Conservation (phyloP, 495 filamentous ascomycete species). For the Clohesyomyces aquaticus region DNA sequence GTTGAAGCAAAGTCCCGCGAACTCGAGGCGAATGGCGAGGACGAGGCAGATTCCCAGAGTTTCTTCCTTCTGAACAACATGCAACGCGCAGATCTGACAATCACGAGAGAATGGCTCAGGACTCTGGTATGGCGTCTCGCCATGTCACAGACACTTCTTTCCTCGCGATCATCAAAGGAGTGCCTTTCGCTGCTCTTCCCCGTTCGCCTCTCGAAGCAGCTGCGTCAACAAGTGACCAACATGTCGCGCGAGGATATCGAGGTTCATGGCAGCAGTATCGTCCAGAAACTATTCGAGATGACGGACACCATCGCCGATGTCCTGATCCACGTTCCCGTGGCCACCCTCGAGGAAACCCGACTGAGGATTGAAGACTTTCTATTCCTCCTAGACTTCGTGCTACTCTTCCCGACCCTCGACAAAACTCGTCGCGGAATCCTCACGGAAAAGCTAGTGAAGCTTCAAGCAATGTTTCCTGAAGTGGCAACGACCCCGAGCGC, state of each 20-base stretch:
- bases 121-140: slow-evolving; percentile 65
- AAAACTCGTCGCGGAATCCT: slow-evolving; percentile 21
- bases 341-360: slow-evolving; percentile 27
- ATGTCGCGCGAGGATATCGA: slow-evolving; percentile 59
- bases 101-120: slow-evolving; percentile 67
- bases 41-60: too few relatives aligned
- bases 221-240: slow-evolving; percentile 57
- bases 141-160: slow-evolving; percentile 58
- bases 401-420: slow-evolving; percentile 30
- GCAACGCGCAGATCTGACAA: slow-evolving; percentile 64
- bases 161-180: slow-evolving; percentile 48
- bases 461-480: slow-evolving; percentile 27
- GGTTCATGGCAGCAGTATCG: slow-evolving; percentile 65
- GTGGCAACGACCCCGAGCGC: slow-evolving; percentile 13
- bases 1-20: slow-evolving; percentile 43
- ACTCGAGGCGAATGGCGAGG: slow-evolving; percentile 38
- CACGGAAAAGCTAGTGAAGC: slow-evolving; percentile 31
- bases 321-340: slow-evolving; percentile 43
- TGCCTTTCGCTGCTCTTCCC: slow-evolving; percentile 63
- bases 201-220: slow-evolving; percentile 58
- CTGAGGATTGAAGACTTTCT: slow-evolving; percentile 35
- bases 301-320: slow-evolving; percentile 61
- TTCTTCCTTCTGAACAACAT: slow-evolving; percentile 52
- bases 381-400: slow-evolving; percentile 35
- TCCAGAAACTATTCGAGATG: slow-evolving; percentile 62